Base-by-base conservation (phyloP, 2,329 filamentous ascomycete genomes). In the Monosporascus sp. region DNA sequence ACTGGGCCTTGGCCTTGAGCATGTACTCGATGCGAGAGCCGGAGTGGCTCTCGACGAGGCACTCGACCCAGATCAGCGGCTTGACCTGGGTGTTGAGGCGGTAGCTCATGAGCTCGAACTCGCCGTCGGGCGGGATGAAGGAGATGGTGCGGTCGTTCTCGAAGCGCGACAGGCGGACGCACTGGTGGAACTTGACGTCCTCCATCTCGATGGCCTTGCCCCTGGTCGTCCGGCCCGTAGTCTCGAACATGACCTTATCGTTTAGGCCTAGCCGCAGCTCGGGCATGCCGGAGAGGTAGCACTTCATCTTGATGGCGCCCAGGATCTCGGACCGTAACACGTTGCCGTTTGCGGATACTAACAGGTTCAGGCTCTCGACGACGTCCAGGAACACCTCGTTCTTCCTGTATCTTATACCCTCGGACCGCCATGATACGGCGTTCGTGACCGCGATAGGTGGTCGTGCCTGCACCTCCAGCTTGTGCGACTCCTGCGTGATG, bases 201-300 rank as follows among this genome's bases (percentile, higher is more conserved):
- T 99, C 94, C 94, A 99, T 99, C 75, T 99, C 94, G 59, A 99
- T 94, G 9, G 94, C 90, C 74, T 99, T 99, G 56, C 94, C 94
- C 65, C 94, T 79, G 41, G 93, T 97, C 17, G 93, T 91, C 57
- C 94, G 83, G 28, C 94, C 94, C 0, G 94, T 99, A 4, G 91
- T 96, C 75, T 99, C 94, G 68, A 99, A 99, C 94, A 99, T 99
- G 72, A 91, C 94, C 75, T 99, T 99, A 78, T 99, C 94, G 76
- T 99, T 99, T 68, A 99, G 76, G 5, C 94, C 94, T 49, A 99
- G 74, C 28, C 94, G 87, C 66, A 99, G 74, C 74, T 99, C 94
- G 11, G 94, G 94, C 94, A 99, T 99, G 54, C 94, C 94, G 47
- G 91, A 96, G 17, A 99, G 80, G 69, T 99, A 99, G 75, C 94